Base-by-base conservation (phyloP, 2,329 filamentous ascomycete genomes). In the Cytospora leucostoma region DNA sequence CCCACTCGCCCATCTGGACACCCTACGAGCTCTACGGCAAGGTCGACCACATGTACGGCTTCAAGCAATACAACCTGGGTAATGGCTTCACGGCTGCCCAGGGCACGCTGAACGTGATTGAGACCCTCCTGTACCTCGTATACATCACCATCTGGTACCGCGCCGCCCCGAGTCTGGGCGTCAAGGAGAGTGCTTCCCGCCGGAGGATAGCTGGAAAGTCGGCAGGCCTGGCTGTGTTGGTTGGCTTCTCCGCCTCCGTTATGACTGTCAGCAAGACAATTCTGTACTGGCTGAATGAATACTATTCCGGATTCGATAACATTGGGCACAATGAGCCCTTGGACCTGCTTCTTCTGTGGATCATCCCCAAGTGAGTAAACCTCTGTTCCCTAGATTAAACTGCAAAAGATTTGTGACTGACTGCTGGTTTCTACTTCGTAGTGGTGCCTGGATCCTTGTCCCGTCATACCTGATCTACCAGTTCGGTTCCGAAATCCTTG, bases 11-110 rank as follows among this genome's bases (percentile, higher is more conserved):
- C 1, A 70, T 96, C 50, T 97, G 86, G 84, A 78, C 77, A 35
- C 92, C 91, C 0, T 97, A 97, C 77, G 85, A 84, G 71, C 84
- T 96, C 1, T 96, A 97, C 78, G 91, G 89, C 63, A 79, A 82
- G 57, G 80, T 96, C 68, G 93, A 97, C 76, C 81, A 93, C 74
- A 81, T 94, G 37, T 97, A 97, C 78, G 92, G 92, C 49, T 88
- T 84, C 80, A 87, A 88, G 70, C 88, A 89, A 4, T 92, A 84
- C 73, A 77, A 90, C 65, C 80, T 80, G 17, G 75, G 81, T 27
- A 87, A 88, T 72, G 92, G 92, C 40, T 97, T 96, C 76, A 91
- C 90, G 0, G 84, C 82, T 50, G 91, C 92, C 44, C 92, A 96
- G 80, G 84, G 83, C 34, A 70, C 80, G 7, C 73, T 79, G 52